These are phyloP conservation scores for Albophoma yamanashiensis DNA, from an alignment of 2,329 filamentous ascomycete genomes.

Conservation along the genomic window DNA sequence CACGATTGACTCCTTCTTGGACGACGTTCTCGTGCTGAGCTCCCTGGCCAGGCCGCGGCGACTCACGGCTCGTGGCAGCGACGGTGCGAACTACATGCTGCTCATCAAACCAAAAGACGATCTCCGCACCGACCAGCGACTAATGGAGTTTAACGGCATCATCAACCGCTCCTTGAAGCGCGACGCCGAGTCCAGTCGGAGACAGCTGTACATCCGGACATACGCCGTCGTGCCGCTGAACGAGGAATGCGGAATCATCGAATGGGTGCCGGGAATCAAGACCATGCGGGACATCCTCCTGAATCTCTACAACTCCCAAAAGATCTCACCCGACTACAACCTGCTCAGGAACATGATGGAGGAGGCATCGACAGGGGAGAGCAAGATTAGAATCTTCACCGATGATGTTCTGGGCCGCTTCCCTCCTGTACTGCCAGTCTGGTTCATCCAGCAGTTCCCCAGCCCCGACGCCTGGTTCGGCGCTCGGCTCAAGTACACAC, in stretches of 20 bases:
- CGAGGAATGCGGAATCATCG: conserved; percentile 94
- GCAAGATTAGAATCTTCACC: conserved; percentile 61
- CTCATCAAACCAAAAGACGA: conserved; percentile 98
- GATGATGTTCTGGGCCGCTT: conserved; percentile 55
- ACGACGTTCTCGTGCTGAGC: conserved; percentile 81
- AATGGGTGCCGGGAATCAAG: conserved; percentile 96
- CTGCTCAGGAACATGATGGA: conserved; percentile 55
- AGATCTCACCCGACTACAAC: conserved; percentile 58
- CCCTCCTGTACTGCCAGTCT: conserved; percentile 76
- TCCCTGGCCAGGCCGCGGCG: conserved; percentile 90
- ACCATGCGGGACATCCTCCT: conserved; percentile 87
- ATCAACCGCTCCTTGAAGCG: conserved; percentile 92
- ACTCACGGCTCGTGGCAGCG: conserved; percentile 76
- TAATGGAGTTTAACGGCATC: conserved; percentile 99
- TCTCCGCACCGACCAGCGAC: conserved; percentile 87
- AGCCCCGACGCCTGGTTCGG: conserved; percentile 85
- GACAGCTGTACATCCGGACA: conserved; percentile 90
- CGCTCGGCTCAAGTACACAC: conserved; percentile 78
- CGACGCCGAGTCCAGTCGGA: conserved; percentile 80
- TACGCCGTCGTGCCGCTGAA: conserved; percentile 95
- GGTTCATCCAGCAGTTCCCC: conserved; percentile 93
- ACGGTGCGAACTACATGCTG: conserved; percentile 80
- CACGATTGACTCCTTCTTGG: conserved; percentile 68
- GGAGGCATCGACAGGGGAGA: conserved; percentile 44
- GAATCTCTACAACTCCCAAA: conserved; percentile 64